Base-by-base conservation (phyloP, 148 eudicot genomes). In the Amaranthus hypochondriacus region DNA sequence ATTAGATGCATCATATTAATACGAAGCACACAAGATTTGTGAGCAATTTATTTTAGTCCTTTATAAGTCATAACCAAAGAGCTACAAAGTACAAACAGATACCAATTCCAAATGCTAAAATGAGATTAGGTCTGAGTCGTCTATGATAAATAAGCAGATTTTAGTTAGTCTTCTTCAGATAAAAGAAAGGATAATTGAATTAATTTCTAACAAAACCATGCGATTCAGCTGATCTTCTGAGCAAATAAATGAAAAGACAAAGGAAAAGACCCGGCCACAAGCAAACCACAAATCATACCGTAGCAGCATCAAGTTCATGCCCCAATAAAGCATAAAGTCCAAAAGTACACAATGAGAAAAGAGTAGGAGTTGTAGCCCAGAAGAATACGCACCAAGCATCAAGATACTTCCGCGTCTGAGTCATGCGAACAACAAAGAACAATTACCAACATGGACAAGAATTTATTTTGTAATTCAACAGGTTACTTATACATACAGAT, bases 371-470 rank as follows among this genome's bases (percentile, higher is more conserved):
- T 39, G 97, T 90, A 62, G 98, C 97, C 98, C 98, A 92, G 83
- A 95, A 95, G 83, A 95, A 95, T 53, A 95, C 98, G 76, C 98
- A 95, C 98, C 98, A 95, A 14, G 98, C 97, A 86, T 95, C 98
- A 83, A 95, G 78, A 78, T 95, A 95, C 81, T 95, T 92, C 64
- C 98, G 89, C 21, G 91, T 92, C 98, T 95, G 76, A 64, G 52
- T 42, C 73, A 48, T 62, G 64, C 52, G 63, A 56, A 70, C 53
- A 58, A 62, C 77, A 63, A 13, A 59, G 71, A 65, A 67, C 48
- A 10, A 12, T 47, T 11, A 57, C 21, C 47, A 69, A 48, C 64
- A 59, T 11, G 28, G 7, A 15, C 55, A 62, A 71, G 49, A 3
- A 72, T n/a, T 43, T 53, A 48, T 18, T 55, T 52, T 51, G 49